These are phyloP conservation scores for Tinospora cordifolia DNA, from an alignment of 164 flowering plant genomes.

Conservation along the genomic window DNA sequence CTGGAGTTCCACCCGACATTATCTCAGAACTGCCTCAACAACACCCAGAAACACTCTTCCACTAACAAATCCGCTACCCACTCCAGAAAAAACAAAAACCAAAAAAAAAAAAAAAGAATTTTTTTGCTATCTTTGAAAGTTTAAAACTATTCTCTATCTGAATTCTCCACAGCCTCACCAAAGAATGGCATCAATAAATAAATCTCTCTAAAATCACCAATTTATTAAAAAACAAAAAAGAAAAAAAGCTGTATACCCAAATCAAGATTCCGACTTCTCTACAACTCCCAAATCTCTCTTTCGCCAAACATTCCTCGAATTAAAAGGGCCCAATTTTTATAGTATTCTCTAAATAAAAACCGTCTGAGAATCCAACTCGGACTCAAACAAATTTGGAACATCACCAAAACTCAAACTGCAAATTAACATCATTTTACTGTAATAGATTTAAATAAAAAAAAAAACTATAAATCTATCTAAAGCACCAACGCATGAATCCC, in stretches of 20 bases:
- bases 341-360: not conserved
- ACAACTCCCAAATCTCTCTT: constrained; percentile 13
- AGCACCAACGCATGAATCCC: constrained; percentile 16
- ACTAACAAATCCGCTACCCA: no score
- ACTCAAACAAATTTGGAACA: no score
- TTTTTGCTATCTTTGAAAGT: no score
- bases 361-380: not conserved
- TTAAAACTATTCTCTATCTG: no score
- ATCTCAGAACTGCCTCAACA: not conserved
- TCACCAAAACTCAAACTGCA: no score
- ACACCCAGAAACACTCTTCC: no score
- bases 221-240: not conserved
- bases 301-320: not conserved
- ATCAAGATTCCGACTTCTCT: not conserved
- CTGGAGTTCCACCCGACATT: constrained; percentile 85
- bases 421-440: not conserved
- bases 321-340: not conserved
- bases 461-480: constrained; percentile 14
- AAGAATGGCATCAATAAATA: not conserved
- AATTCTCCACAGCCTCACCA: not conserved
- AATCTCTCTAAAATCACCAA: not conserved
- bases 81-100: no score
- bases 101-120: no score
- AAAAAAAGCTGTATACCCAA: constrained; percentile 17
- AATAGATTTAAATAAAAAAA: constrained; percentile 8